These are phyloP conservation scores for Tulasnella sp. DNA, from an alignment of 768 basidiomycete genomes.

Conservation along the genomic window DNA sequence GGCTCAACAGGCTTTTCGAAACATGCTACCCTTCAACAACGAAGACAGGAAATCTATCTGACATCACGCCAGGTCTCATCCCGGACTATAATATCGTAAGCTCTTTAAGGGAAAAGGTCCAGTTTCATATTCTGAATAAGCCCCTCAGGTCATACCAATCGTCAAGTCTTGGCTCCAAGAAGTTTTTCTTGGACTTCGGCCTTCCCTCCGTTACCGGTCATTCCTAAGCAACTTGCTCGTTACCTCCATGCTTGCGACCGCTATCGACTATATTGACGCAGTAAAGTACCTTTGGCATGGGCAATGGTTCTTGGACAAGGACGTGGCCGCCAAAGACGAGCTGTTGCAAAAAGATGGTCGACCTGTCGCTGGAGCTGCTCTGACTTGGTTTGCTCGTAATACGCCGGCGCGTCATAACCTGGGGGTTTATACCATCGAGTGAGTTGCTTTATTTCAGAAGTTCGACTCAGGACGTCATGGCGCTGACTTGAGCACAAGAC, in stretches of 20 bases:
- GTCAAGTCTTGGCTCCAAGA: slow-evolving; percentile 2
- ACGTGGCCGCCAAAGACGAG: not conserved
- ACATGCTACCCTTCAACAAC: not conserved
- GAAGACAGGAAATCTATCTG: not conserved
- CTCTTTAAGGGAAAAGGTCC: not conserved
- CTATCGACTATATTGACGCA: not conserved
- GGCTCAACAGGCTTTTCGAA: not conserved
- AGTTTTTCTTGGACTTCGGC: not conserved
- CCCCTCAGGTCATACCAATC: not conserved
- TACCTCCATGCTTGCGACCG: not conserved
- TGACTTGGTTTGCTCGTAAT: not conserved
- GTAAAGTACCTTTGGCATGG: not conserved
- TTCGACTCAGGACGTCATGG: not conserved
- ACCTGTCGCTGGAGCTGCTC: not conserved
- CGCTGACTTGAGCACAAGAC: not conserved
- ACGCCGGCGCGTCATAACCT: not conserved
- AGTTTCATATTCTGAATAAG: not conserved
- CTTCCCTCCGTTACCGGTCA: not conserved
- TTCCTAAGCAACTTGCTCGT: not conserved
- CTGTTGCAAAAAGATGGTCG: not conserved
- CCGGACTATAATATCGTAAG: not conserved
- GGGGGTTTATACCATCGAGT: not conserved
- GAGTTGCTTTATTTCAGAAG: not conserved
- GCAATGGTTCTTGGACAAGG: not conserved
- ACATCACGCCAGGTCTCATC: not conserved